Conservation (phyloP, 1,139 yeast species). For the Hyphopichia khmerensis region DNA sequence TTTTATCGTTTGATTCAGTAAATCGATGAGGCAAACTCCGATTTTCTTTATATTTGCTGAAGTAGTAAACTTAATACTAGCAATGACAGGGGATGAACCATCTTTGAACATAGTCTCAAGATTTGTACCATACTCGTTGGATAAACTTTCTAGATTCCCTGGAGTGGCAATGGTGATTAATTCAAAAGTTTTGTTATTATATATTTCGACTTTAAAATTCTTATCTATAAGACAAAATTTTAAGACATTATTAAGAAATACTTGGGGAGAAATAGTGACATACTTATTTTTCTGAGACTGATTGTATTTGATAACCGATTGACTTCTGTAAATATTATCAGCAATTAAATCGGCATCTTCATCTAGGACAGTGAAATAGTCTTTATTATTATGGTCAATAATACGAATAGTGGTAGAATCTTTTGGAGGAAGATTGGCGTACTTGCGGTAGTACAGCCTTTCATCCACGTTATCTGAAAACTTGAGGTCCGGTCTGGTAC, state of each 20-base stretch:
- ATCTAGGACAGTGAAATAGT: slow-evolving; percentile 73
- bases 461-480: slow-evolving; percentile 67
- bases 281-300: slow-evolving; percentile 51
- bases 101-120: slow-evolving; percentile 69
- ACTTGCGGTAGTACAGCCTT: slow-evolving; percentile 61
- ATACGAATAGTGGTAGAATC: slow-evolving; percentile 55
- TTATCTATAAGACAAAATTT: slow-evolving; percentile 65
- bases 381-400: slow-evolving; percentile 68
- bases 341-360: slow-evolving; percentile 84
- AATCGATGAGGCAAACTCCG: slow-evolving; percentile 82
- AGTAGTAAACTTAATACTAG: slow-evolving; percentile 62
- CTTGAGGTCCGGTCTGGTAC: slow-evolving; percentile 70
- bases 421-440: slow-evolving; percentile 49
- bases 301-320: slow-evolving; percentile 67
- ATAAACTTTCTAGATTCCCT: slow-evolving; percentile 67
- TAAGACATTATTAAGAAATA: slow-evolving; percentile 61
- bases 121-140: slow-evolving; percentile 45
- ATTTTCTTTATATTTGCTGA: slow-evolving; percentile 48
- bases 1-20: slow-evolving; percentile 64
- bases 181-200: slow-evolving; percentile 57
- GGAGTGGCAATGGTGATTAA: slow-evolving; percentile 74
- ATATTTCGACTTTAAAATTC: slow-evolving; percentile 77
- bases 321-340: slow-evolving; percentile 78
- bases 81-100: slow-evolving; percentile 68
- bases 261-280: slow-evolving; percentile 76